Base-by-base conservation (phyloP, 257 asterid genomes). In the Nicotiana noctiflora region DNA sequence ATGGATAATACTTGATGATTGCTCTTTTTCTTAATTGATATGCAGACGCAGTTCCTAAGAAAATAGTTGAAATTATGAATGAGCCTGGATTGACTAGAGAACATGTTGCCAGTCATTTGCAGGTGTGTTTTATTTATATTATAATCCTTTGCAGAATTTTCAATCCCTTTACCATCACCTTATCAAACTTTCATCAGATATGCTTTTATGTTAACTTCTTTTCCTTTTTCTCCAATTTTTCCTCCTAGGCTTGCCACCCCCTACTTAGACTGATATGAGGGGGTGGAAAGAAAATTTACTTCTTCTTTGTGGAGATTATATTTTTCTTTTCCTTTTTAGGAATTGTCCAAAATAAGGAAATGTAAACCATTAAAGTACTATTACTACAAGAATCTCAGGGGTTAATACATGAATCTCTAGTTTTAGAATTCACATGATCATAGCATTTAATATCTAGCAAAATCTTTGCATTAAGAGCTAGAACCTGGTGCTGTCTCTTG, bases 61-160 rank as follows among this genome's bases (percentile, higher is more conserved):
- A 84, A 86, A 91, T 94, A 72, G 90, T 87, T 25, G 93, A 92
- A 79, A 80, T 84, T 64, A 94, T 94, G 98, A 88, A 87, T 14
- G 80, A 85, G 75, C 92, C 94, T 0, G 89, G 89, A 61, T 89
- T 94, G 86, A 91, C 86, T 61, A 87, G 97, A 83, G 97, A 90
- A 85, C 86, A 91, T 68, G 93, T 94, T 79, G 96, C 98, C 60
- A 93, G 97, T 80, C 97, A 92, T 86, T 88, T 92, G 82, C 98
- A 94, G 97, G 98, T 91, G 74, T 72, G 77, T 78, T 79, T 75
- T 81, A 40, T 67, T 46, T 10, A 15, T 66, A 34, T 82, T 8
- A 44, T 18, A 44, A 44, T 70, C 7, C 49, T 75, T 34, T 61
- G 10, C 53, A 32, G 21, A 23, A 19, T 7, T 53, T 37, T 51